Evolutionary conservation across 75 land plant species (phyloP).

Genomic region (Picea sitchensis): DNA sequence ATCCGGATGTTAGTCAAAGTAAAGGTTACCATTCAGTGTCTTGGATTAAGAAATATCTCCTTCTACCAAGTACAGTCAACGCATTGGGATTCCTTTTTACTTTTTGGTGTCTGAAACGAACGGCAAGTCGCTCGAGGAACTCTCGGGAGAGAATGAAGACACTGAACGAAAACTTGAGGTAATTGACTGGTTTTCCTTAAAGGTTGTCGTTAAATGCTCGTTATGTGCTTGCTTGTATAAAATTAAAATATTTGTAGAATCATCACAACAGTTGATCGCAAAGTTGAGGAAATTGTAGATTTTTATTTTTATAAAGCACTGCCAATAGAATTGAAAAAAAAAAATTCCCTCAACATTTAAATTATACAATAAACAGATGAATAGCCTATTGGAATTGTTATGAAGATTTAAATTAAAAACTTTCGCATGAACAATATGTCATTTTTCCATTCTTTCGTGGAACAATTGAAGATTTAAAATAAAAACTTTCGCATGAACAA

Average conservation of each 20-base stretch:
- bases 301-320: not conserved
- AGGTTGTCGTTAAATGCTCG: no score
- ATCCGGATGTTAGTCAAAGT: conserved; percentile 15
- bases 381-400: not conserved
- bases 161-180: no score
- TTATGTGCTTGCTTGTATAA: no score
- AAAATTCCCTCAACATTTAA: not conserved
- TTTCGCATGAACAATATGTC: no score
- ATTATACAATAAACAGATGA: not conserved
- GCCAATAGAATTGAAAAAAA: not conserved
- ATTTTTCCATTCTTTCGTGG: no score
- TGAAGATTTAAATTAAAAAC: not conserved
- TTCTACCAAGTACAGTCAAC: conserved; percentile 27
- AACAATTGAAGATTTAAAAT: not conserved
- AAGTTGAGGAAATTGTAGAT: no score
- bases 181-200: no score
- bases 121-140: conserved; percentile 36
- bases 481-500: not conserved
- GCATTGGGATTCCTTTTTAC: conserved; percentile 33
- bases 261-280: no score
- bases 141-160: conserved; percentile 21
- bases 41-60: conserved; percentile 29
- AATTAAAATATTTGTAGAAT: no score
- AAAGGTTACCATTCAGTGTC: conserved; percentile 34
- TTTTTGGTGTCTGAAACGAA: conserved; percentile 50